These are phyloP conservation scores for Raffaelea albimanens DNA, from an alignment of 2,329 filamentous ascomycete genomes.

Conservation along the genomic window DNA sequence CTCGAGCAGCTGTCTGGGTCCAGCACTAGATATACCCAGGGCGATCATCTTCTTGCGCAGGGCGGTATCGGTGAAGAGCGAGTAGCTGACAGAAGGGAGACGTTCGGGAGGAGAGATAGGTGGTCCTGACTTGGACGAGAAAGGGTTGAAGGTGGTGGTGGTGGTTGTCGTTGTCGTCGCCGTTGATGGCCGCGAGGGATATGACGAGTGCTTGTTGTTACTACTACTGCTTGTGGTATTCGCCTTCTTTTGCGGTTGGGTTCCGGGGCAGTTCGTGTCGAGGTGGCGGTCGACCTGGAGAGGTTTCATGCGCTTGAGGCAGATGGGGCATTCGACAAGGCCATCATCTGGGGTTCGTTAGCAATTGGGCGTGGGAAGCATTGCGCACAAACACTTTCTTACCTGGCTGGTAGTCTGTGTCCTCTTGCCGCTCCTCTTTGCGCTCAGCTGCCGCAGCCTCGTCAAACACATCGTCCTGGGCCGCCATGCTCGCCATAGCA, in stretches of 20 bases:
- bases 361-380: neutral
- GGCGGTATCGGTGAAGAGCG: conserved; percentile 68
- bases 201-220: neutral
- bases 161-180: neutral
- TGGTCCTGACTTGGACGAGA: neutral
- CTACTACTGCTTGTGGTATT: neutral
- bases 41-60: conserved; percentile 76
- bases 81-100: conserved; percentile 76
- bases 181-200: too few species aligned
- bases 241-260: conserved; percentile 16
- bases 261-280: conserved; percentile 47
- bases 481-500: conserved; percentile 24
- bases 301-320: conserved; percentile 68
- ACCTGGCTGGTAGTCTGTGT: conserved; percentile 22
- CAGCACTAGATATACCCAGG: conserved; percentile 64
- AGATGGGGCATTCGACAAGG: conserved; percentile 76
- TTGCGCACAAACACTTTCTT: conserved; percentile 3
- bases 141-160: neutral
- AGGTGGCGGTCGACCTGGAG: conserved; percentile 71
- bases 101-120: conserved; percentile 39
- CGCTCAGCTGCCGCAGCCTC: neutral
- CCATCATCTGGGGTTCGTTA: conserved; percentile 50
- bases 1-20: conserved; percentile 61
- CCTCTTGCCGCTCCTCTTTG: conserved; percentile 16
- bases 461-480: conserved; percentile 19